phyloP scores from a whole-genome alignment of 371 early-diverging fungal species.

The Sporodiniella umbellata region DNA sequence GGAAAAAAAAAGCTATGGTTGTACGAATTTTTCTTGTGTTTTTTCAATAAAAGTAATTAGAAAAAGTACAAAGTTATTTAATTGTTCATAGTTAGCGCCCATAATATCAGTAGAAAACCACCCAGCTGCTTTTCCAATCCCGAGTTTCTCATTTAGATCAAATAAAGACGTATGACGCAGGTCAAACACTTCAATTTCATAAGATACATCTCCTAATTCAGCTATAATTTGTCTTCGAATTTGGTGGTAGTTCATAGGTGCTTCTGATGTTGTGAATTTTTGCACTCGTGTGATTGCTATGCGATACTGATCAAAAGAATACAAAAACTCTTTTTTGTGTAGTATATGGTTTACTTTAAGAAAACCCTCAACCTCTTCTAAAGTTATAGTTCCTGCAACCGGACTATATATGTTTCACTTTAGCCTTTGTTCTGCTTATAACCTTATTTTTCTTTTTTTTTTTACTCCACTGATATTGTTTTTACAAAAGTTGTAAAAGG shows the following conservation, averaged over 20 bases:
- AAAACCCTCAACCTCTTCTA: conserved; percentile 39
- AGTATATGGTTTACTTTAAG: conserved; percentile 33
- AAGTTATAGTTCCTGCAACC: conserved; percentile 27
- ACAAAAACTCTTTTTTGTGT: conserved; percentile 26
- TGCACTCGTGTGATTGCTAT: conserved; percentile 41
- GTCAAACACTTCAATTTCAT: conserved; percentile 35
- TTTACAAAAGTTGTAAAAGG: conserved; percentile 48
- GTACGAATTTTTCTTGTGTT: too few species aligned
- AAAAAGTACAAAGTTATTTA: too few species aligned
- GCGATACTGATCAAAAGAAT: conserved; percentile 30
- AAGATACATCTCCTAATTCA: conserved; percentile 30
- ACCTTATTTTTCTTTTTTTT: background rate
- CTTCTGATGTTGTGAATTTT: conserved; percentile 18
- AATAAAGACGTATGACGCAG: conserved; percentile 18
- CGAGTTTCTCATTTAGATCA: conserved; percentile 26
- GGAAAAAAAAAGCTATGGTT: background rate
- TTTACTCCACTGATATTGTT: conserved; percentile 39
- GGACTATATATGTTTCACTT: conserved; percentile 25
- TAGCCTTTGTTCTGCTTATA: background rate
- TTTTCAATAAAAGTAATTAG: too few species aligned
- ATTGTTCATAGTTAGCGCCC: too few species aligned
- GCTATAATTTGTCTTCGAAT: conserved; percentile 24
- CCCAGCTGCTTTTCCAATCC: too few species aligned
- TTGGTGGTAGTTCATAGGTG: conserved; percentile 6
- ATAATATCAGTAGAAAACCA: too few species aligned